A percentile compares a stretch with the other conserved stretches of the same genome.
phyloP scores from a whole-genome alignment of 257 asterid genomes.

The Coffea canephora region DNA sequence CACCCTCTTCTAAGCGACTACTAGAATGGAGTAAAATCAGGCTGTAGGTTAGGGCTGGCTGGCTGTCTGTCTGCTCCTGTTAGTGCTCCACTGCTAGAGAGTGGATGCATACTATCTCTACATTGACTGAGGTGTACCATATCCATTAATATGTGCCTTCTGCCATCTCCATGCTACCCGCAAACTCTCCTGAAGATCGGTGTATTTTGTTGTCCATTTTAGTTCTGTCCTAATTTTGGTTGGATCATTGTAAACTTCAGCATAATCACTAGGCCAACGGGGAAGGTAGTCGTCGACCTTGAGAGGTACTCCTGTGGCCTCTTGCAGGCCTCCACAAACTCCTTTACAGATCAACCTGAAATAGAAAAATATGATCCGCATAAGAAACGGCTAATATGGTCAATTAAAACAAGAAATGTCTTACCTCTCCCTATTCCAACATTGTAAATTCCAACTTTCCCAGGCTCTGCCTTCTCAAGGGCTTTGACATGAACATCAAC shows the following conservation, averaged over 20 bases:
- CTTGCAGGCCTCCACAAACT: no score
- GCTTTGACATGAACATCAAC: conserved; percentile 92
- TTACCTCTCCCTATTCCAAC: conserved; percentile 88
- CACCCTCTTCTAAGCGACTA: conserved; percentile 21
- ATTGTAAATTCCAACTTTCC: conserved; percentile 74
- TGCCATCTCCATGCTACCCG: no score
- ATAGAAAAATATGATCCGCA: background rate
- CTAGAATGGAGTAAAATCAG: conserved; percentile 9
- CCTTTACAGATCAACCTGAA: no score
- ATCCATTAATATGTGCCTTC: conserved; percentile 54
- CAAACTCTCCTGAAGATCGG: no score
- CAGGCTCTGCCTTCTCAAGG: conserved; percentile 59
- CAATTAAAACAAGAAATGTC: conserved; percentile 2
- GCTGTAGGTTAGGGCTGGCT: conserved; percentile 11
- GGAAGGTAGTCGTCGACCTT: no score
- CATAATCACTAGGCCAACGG: no score
- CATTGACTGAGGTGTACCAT: conserved; percentile 38
- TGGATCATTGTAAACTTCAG: no score
- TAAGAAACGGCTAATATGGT: background rate
- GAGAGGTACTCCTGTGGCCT: no score
- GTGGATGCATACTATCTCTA: conserved; percentile 27
- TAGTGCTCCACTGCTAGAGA: conserved; percentile 1
- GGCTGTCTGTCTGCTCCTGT: background rate
- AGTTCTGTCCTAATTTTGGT: no score
- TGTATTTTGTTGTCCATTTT: no score